A percentile compares a stretch with the other conserved stretches of the same genome.
phyloP scores from a whole-genome alignment of 1,284 basidiomycete species.

The Polyporus tsugae region DNA sequence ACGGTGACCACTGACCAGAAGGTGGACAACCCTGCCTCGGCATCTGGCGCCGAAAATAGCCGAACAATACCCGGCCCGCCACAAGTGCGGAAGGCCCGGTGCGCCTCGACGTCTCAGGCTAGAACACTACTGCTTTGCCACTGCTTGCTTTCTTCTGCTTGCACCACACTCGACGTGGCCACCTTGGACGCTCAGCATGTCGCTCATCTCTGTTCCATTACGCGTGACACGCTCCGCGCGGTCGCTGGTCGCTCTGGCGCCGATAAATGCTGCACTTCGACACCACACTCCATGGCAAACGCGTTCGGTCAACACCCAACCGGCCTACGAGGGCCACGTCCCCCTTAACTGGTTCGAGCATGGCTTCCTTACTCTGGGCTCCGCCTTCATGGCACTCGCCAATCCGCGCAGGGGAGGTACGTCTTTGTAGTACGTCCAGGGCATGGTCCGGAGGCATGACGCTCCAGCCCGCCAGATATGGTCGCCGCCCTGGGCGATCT shows the following conservation, averaged over 20 bases:
- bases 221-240: conserved; percentile 21
- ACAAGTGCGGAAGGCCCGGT: background rate
- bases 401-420: conserved; percentile 88
- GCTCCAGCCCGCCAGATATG: conserved; percentile 70
- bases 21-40: background rate
- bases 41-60: background rate
- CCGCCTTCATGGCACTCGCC: conserved; percentile 83
- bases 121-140: background rate
- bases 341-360: conserved; percentile 86
- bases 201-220: conserved; percentile 23
- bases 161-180: background rate
- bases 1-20: too few species aligned
- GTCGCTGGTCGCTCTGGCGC: conserved; percentile 11
- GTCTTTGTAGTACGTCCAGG: conserved; percentile 40
- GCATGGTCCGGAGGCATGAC: conserved; percentile 20
- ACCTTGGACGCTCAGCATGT: conserved; percentile 18
- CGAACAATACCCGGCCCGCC: conserved; percentile 19
- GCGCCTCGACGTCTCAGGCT: conserved; percentile 10
- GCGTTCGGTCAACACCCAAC: conserved; percentile 37
- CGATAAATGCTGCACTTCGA: conserved; percentile 15
- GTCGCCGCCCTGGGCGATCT: conserved; percentile 93
- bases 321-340: conserved; percentile 80
- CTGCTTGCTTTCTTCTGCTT: background rate
- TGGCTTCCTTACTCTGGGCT: conserved; percentile 86
- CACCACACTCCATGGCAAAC: conserved; percentile 20